phyloP scores from a whole-genome alignment of 2,329 filamentous ascomycete genomes.

The Aspergillus calidoustus region DNA sequence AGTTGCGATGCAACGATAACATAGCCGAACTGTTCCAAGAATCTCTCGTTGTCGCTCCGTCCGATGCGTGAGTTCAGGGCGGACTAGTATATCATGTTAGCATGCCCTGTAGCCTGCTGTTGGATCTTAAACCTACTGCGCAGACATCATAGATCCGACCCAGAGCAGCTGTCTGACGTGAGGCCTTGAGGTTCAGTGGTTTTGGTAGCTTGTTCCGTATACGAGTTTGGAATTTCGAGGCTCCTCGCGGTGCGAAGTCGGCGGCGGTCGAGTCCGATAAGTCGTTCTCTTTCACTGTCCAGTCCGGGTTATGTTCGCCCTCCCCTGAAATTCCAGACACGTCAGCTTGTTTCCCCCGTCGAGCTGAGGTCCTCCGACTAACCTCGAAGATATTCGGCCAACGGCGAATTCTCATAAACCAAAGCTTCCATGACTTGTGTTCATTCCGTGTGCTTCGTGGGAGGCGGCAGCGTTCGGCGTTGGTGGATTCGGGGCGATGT shows the following conservation, averaged over 20 bases:
- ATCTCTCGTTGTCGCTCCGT: conserved; percentile 77
- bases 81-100: conserved; percentile 28
- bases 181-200: conserved; percentile 47
- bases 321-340: conserved; percentile 43
- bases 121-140: conserved; percentile 44
- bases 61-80: conserved; percentile 58
- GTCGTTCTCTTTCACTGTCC: conserved; percentile 40
- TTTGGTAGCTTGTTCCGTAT: conserved; percentile 55
- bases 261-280: conserved; percentile 32
- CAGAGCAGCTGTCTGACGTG: conserved; percentile 37
- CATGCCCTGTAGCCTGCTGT: neutral
- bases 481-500: neutral
- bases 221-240: conserved; percentile 53
- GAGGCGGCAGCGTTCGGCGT: conserved; percentile 7
- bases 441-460: conserved; percentile 35
- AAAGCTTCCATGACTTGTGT: conserved; percentile 76
- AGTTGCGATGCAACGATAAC: conserved; percentile 90
- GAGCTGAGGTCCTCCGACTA: conserved; percentile 33
- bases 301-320: conserved; percentile 49
- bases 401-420: conserved; percentile 82
- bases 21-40: conserved; percentile 92
- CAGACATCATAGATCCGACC: conserved; percentile 52
- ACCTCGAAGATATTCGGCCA: conserved; percentile 92
- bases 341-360: conserved; percentile 5
- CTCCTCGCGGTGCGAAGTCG: conserved; percentile 57